Percentiles rank a stretch among this genome's conserved stretches.
phyloP scores from a whole-genome alignment of 2,329 filamentous ascomycete genomes.

The Diaporthe sp. region DNA sequence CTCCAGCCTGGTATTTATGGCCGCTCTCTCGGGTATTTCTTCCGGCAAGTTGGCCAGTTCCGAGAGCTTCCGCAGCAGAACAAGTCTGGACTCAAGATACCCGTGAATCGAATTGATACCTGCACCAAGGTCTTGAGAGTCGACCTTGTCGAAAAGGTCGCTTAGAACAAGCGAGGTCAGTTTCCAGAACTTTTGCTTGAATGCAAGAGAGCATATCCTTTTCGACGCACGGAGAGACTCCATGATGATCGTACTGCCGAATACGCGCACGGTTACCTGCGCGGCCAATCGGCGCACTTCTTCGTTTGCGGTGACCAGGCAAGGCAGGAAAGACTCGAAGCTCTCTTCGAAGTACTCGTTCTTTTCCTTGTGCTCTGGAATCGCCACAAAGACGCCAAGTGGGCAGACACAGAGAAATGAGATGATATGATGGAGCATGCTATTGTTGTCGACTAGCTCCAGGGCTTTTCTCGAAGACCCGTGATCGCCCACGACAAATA shows the following conservation, averaged over 20 bases:
- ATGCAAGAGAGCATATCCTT: slow-evolving; percentile 52
- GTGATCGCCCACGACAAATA: slow-evolving; percentile 55
- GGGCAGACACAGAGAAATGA: slow-evolving; percentile 70
- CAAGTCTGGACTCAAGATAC: slow-evolving; percentile 69
- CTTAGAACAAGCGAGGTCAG: slow-evolving; percentile 65
- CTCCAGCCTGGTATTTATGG: slow-evolving; percentile 69
- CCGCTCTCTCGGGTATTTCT: slow-evolving; percentile 67
- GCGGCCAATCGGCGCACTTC: slow-evolving; percentile 63
- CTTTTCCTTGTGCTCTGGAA: slow-evolving; percentile 52
- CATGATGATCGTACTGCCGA: slow-evolving; percentile 55
- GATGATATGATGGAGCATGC: slow-evolving; percentile 66
- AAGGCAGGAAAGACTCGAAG: slow-evolving; percentile 66
- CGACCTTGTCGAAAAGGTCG: slow-evolving; percentile 63
- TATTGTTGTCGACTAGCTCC: slow-evolving; percentile 55
- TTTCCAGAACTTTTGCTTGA: slow-evolving; percentile 65
- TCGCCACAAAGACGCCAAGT: slow-evolving; percentile 59
- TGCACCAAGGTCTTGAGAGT: slow-evolving; percentile 57
- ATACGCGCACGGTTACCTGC: slow-evolving; percentile 62
- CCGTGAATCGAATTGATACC: slow-evolving; percentile 64
- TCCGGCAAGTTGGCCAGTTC: slow-evolving; percentile 67
- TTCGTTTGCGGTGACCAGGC: slow-evolving; percentile 66
- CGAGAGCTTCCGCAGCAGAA: slow-evolving; percentile 62
- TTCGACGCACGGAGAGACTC: slow-evolving; percentile 53
- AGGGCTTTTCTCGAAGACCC: slow-evolving; percentile 56
- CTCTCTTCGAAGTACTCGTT: slow-evolving; percentile 59